Conservation (phyloP, 257 asterid genomes). For the Fraxinus cuspidata region DNA sequence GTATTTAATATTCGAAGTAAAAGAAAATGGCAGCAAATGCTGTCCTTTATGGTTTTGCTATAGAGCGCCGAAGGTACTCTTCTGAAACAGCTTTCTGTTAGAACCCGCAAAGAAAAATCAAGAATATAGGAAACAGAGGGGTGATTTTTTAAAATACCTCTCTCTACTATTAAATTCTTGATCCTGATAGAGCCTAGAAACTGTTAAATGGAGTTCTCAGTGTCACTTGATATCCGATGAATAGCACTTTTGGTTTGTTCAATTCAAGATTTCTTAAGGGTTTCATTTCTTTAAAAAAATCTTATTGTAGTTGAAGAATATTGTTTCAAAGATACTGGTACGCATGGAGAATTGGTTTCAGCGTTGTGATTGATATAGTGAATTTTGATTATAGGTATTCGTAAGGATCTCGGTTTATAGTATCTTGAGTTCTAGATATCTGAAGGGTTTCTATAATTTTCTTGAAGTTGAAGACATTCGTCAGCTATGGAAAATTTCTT, state of each 20-base stretch:
- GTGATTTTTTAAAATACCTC: constrained; percentile 4
- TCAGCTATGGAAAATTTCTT: constrained; percentile 35
- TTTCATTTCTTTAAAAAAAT: not conserved
- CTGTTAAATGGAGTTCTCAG: constrained; percentile 37
- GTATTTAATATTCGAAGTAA: not conserved
- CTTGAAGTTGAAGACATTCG: constrained; percentile 19
- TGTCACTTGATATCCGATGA: constrained; percentile 60
- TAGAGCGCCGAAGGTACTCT: constrained; percentile 65
- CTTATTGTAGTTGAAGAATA: constrained; percentile 21
- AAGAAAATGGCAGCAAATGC: constrained; percentile 52
- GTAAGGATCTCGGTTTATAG: not conserved
- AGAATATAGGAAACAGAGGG: not conserved
- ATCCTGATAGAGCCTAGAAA: not conserved
- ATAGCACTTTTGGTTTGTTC: constrained; percentile 11
- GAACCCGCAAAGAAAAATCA: constrained; percentile 16
- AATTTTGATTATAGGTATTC: not conserved
- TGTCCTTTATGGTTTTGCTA: constrained; percentile 33
- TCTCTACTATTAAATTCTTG: constrained; percentile 21
- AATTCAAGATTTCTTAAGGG: not conserved
- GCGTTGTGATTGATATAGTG: constrained; percentile 7
- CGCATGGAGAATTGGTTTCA: constrained; percentile 3
- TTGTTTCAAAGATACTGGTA: not conserved
- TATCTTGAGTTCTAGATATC: not conserved
- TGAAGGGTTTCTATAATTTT: constrained; percentile 4
- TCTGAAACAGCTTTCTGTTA: constrained; percentile 65